phyloP scores from a whole-genome alignment of 495 filamentous ascomycete genomes.

The Bathelium albidoporum region DNA sequence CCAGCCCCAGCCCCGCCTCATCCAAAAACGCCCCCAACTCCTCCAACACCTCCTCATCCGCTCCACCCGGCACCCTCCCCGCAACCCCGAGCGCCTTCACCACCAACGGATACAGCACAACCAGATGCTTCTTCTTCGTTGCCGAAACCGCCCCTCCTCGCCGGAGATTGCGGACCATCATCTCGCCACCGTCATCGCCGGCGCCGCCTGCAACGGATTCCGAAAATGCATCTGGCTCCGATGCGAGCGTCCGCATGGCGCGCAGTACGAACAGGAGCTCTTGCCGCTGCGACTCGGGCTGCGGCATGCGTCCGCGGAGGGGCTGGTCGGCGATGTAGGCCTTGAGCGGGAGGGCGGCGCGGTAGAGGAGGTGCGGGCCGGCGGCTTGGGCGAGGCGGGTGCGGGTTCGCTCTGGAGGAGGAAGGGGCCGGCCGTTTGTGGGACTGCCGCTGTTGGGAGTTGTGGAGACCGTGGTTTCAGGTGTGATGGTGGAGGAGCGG shows the following conservation, averaged over 20 bases:
- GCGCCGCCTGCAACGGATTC: slow-evolving; percentile 42
- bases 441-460: too few species aligned
- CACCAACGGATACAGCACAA: slow-evolving; percentile 73
- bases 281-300: slow-evolving; percentile 68
- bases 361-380: slow-evolving; percentile 74
- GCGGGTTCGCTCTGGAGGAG: too few species aligned
- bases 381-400: slow-evolving; percentile 62
- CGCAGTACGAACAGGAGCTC: slow-evolving; percentile 65
- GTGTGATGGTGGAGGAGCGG: slow-evolving; percentile 26
- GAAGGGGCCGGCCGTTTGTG: too few species aligned
- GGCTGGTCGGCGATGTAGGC: slow-evolving; percentile 88
- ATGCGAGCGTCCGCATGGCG: slow-evolving; percentile 52
- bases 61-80: slow-evolving; percentile 22
- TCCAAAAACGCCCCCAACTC: neutral
- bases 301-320: slow-evolving; percentile 81
- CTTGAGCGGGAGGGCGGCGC: slow-evolving; percentile 66
- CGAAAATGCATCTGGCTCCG: slow-evolving; percentile 62
- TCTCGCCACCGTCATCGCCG: slow-evolving; percentile 32
- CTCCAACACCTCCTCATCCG: neutral
- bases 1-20: neutral
- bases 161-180: too few species aligned
- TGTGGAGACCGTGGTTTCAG: neutral
- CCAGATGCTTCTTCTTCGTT: slow-evolving; percentile 57
- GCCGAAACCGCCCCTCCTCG: neutral
- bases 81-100: slow-evolving; percentile 59